Evolutionary conservation across 1,284 basidiomycete genomes (phyloP), one percentile per base, ranked within the genome.

Genomic region (Cryptococcus amylolentus): DNA sequence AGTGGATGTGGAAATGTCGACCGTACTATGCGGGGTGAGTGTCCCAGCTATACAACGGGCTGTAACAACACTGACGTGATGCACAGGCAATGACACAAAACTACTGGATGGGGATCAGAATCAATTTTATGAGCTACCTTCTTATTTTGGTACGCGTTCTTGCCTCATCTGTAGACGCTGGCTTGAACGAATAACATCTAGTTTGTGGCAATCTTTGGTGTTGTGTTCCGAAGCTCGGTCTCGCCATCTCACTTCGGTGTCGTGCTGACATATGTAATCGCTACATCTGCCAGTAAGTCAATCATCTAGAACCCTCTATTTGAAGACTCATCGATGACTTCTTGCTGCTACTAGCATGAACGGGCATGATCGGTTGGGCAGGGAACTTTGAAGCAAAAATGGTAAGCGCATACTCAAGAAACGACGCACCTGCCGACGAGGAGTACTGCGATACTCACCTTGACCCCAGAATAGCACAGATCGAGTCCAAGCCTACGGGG

Each of bases 181-280:
- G 10, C 6, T 5, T 35, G 31, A 35, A 10, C 23, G 23, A 23
- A 20, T 7, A 4, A 42, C 6, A 16, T 7, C 4, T 40, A 70
- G 68, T 44, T 63, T 5, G 66, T 76, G 12, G 63, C 55, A 2
- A 56, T 73, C 14, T 71, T 71, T 43, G 74, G 71, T 4, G 66
- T 67, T 5, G 55, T 62, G 7, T 70, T 71, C 57, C 39, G 67
- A 23, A 53, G 73, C n/a, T 54, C 54, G 1, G 67, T 76, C 31
- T 56, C 60, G 31, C 64, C 72, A 6, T 57, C 66, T 9, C 68
- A 67, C 46, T 61, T 75, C 39, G 71, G 70, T 12, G 74, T 76
- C 1, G 72, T 73, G 5, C 55, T 76, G n/a, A 71, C 66, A 0
- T 75, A 73, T 47, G 51, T 52, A 7, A 48, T 54, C 18, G 13